Base-by-base conservation (phyloP, 2,329 filamentous ascomycete species). In the Neonectria coccinea region DNA sequence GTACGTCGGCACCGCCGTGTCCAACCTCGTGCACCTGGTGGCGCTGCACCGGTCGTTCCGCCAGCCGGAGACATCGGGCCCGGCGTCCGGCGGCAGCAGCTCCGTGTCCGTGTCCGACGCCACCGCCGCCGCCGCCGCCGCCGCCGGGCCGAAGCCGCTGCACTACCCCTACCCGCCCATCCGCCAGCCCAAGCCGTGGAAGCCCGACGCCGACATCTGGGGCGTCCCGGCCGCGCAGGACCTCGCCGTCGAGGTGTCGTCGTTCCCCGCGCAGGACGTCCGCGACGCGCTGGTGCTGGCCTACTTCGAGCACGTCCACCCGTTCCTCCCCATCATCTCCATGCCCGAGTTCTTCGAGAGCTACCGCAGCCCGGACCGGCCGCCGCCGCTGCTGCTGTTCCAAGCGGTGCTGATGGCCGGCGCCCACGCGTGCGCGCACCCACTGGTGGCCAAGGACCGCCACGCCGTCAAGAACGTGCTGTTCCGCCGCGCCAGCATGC, bases 391-490 rank as follows among this genome's bases (percentile, higher is more conserved):
- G 0, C 33, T 73, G 0, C 20, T 73, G 0, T 73, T 73, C 12
- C 71, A 73, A 20, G 71, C 71, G 0, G 71, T 73, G 8, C 41
- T 73, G 0, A 73, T 73, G 71, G 71, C 71, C 1, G 71, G 71
- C 0, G 71, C 71, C 0, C 71, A 73, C 6, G 71, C 71, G 0
- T 73, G 71, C 22, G 22, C 68, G 2, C 71, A 73, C 27, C 71
- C 71, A 0, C 65, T 73, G 0, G 71, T 73, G 2, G 71, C 70
- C 22, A 70, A 59, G 0, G 65, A 73, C 48, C 71, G 71, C 0
- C 70, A 73, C 12, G 70, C 71, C 1, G 71, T 73, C n/a, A 73
- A 73, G 33, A 72, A 70, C n/a, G 67, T 72, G 11, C 65, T 73
- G 0, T 73, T 69, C 31, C 59, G 71, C 7, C 50, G 71, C 9